Conservation (phyloP, 2,329 filamentous ascomycete species). For the Colletotrichum chlorophyti region DNA sequence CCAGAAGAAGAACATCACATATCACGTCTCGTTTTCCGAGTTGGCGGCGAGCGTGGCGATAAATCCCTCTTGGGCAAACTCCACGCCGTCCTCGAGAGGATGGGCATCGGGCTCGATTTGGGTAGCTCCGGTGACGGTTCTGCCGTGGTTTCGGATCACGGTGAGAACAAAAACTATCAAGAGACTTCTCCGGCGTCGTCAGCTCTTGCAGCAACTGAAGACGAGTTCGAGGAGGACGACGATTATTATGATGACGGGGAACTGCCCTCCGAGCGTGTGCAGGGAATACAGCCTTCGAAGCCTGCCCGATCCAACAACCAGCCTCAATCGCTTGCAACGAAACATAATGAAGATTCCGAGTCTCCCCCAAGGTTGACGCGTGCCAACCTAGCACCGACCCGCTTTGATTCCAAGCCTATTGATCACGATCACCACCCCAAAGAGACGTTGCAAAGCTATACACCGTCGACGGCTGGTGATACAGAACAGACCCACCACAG, state of each 20-base stretch:
- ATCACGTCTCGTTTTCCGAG: slow-evolving; percentile 79
- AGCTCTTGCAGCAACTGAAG: neutral
- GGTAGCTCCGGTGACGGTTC: slow-evolving; percentile 37
- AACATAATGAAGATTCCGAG: neutral
- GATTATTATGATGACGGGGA: neutral
- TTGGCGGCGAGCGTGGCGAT: slow-evolving; percentile 70
- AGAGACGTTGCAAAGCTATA: too few species aligned
- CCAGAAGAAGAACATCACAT: slow-evolving; percentile 78
- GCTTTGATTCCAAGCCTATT: neutral
- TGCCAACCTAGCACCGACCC: neutral
- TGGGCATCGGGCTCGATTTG: slow-evolving; percentile 76
- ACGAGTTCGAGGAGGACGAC: neutral
- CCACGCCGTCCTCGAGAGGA: slow-evolving; percentile 67
- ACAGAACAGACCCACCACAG: slow-evolving; percentile 35
- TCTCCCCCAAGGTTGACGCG: slow-evolving; percentile 11
- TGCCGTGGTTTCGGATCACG: slow-evolving; percentile 5
- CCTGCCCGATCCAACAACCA: too few species aligned
- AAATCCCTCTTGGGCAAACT: slow-evolving; percentile 73
- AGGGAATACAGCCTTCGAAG: too few species aligned
- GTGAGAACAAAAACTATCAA: neutral
- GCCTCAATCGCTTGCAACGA: too few species aligned
- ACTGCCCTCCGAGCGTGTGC: neutral
- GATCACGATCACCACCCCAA: neutral
- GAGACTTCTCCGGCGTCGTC: neutral
- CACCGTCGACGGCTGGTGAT: slow-evolving; percentile 21